These are phyloP conservation scores for Cyclotella distinguenda DNA, from an alignment of 108 stramenopile species.

Conservation along the genomic window DNA sequence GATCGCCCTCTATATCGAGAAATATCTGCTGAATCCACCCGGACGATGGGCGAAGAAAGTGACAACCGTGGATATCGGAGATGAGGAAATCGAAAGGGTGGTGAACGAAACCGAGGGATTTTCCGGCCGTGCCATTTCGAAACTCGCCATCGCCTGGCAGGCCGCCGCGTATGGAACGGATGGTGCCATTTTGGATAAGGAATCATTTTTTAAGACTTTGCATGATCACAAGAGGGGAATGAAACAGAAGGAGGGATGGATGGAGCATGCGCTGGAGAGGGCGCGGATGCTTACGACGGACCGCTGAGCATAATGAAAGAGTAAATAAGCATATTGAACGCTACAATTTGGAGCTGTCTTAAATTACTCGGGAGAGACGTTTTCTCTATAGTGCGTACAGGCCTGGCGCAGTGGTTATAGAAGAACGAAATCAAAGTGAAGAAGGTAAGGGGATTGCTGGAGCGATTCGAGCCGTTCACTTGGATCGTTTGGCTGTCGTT, in stretches of 20 bases:
- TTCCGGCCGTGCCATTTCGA: slow-evolving; percentile 96
- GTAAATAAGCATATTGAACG: no score
- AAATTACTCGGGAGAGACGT: no score
- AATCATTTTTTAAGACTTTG: slow-evolving; percentile 80
- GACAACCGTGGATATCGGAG: slow-evolving; percentile 72
- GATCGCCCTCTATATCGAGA: slow-evolving; percentile 96
- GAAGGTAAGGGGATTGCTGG: no score
- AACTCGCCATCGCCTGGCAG: slow-evolving; percentile 99
- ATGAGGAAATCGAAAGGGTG: slow-evolving; percentile 83
- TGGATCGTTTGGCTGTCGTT: no score
- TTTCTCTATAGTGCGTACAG: no score
- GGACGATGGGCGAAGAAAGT: slow-evolving; percentile 78
- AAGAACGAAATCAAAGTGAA: no score
- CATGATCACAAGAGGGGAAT: slow-evolving; percentile 82
- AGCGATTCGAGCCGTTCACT: no score
- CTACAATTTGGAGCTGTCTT: neutral
- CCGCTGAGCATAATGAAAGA: slow-evolving; percentile 40
- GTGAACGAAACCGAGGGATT: slow-evolving; percentile 92
- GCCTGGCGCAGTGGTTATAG: no score
- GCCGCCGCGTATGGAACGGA: slow-evolving; percentile 96
- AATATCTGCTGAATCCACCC: slow-evolving; percentile 89
- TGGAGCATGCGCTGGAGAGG: slow-evolving; percentile 67
- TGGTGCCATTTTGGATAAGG: slow-evolving; percentile 78
- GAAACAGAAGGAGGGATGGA: slow-evolving; percentile 79
- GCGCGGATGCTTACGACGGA: slow-evolving; percentile 71